Percentiles rank a stretch among this genome's conserved stretches.
These are phyloP conservation scores for Thinopyrum elongatum DNA, from an alignment of 176 grass and related monocot species.

Conservation along the genomic window DNA sequence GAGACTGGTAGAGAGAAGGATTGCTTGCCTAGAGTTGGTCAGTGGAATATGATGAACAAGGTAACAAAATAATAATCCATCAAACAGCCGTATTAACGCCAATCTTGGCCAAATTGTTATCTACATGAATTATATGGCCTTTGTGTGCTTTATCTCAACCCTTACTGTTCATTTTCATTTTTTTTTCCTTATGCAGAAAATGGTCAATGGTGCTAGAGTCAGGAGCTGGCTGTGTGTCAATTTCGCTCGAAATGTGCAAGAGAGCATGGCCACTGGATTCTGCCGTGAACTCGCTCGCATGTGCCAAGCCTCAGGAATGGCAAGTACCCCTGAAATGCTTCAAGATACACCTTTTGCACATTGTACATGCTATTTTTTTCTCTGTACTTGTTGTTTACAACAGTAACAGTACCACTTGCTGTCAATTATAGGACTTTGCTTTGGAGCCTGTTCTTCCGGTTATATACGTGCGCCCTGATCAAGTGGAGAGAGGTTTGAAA, in stretches of 20 bases:
- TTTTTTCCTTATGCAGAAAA: constrained; percentile 58
- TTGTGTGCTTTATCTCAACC: neutral
- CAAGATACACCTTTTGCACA: neutral
- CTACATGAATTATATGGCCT: neutral
- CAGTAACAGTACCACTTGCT: constrained; percentile 7
- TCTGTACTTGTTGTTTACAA: constrained; percentile 4
- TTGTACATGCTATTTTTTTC: neutral
- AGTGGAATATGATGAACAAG: constrained; percentile 99
- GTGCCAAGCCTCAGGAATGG: constrained; percentile 95
- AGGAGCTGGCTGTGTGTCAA: constrained; percentile 80
- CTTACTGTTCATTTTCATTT: neutral
- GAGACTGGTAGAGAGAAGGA: constrained; percentile 92
- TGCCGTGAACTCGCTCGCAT: constrained; percentile 76
- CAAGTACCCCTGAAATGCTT: constrained; percentile 30
- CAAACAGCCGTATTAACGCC: neutral
- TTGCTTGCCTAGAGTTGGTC: constrained; percentile 85
- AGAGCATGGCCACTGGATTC: constrained; percentile 52
- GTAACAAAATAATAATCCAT: constrained; percentile 31
- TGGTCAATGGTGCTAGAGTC: constrained; percentile 86
- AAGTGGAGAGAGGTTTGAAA: constrained; percentile 59
- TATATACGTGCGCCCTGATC: constrained; percentile 51
- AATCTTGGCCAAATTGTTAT: neutral
- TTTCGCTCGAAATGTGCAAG: constrained; percentile 75
- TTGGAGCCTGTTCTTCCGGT: constrained; percentile 69
- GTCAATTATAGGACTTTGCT: constrained; percentile 55